Evolutionary conservation across 164 flowering plant genomes (phyloP), one percentile per base, ranked within the genome.

Genomic region (Chloranthus sessilifolius): DNA sequence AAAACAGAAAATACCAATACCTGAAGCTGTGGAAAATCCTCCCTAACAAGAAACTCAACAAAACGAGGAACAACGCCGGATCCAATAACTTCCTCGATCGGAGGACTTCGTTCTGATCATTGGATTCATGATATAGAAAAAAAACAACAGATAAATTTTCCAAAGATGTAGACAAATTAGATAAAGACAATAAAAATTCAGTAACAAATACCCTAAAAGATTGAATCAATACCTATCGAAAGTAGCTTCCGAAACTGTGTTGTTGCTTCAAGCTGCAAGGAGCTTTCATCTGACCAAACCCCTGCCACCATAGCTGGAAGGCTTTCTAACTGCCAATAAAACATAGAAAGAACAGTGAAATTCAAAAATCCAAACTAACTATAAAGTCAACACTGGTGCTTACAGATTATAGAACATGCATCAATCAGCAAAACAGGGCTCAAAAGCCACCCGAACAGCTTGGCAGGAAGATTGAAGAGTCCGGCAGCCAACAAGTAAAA

Each of bases 11-110:
- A 7, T 14, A 48, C 16, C 3, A 23, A 20, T 21, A 82, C 86
- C 86, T 80, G 90, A 52, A 83, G 77, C 45, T 76, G 86, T 0
- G 86, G 77, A 40, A 56, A 73, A 52, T 83, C 86, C 38, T 80
- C 85, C 52, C 82, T 64, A 27, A 63, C 54, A 44, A 82, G 83
- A 55, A 80, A 82, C 67, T 82, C 82, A 27, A 82, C 85, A 71
- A 82, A 80, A 4, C 85, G 75, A 19, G 90, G 86, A 49, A 82
- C 82, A 22, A 80, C 84, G 0, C 90, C 90, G 5, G 90, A 69
- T 56, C 73, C 74, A 39, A 83, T 76, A 16, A 83, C 86, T 62
- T 83, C 84, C 53, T 78, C 82, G 30, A 83, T 78, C 1, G 90
- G 90, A 50, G 90, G 86, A 46, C 73, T 73, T 12, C 81, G 63